Conservation (phyloP, 2,329 filamentous ascomycete genomes). For the Escovopsis sp. region DNA sequence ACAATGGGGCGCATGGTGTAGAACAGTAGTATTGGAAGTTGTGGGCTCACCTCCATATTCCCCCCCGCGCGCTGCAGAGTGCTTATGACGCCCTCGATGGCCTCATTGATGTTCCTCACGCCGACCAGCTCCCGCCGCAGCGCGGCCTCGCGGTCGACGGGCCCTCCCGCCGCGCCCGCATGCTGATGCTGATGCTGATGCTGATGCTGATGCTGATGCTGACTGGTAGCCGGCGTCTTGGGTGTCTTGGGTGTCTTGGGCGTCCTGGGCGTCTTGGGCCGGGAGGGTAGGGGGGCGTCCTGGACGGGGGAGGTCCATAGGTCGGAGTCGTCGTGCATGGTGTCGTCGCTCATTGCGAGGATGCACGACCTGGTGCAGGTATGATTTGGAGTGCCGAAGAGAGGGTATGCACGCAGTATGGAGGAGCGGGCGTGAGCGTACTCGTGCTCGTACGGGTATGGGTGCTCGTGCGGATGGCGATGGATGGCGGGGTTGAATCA, state of each 20-base stretch:
- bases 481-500: no score
- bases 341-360: slow-evolving; percentile 29
- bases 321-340: slow-evolving; percentile 32
- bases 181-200: no score
- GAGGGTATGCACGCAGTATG: no score
- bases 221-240: slow-evolving; percentile 28
- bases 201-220: no score
- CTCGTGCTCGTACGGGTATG: no score
- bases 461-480: no score
- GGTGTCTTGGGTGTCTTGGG: slow-evolving; percentile 32
- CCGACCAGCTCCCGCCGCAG: slow-evolving; percentile 68
- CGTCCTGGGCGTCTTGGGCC: slow-evolving; percentile 21
- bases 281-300: slow-evolving; percentile 14
- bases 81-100: slow-evolving; percentile 63
- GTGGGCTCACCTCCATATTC: slow-evolving; percentile 54
- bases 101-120: slow-evolving; percentile 72
- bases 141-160: slow-evolving; percentile 52
- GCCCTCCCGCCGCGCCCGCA: slow-evolving; percentile 27
- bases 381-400: no score
- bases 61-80: slow-evolving; percentile 56
- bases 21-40: slow-evolving; percentile 1
- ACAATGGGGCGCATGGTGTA: background rate
- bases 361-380: no score
- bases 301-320: slow-evolving; percentile 30
- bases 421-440: no score